These are phyloP conservation scores for Beta macrorhiza DNA, from an alignment of 179 eudicot genomes.

Conservation along the genomic window DNA sequence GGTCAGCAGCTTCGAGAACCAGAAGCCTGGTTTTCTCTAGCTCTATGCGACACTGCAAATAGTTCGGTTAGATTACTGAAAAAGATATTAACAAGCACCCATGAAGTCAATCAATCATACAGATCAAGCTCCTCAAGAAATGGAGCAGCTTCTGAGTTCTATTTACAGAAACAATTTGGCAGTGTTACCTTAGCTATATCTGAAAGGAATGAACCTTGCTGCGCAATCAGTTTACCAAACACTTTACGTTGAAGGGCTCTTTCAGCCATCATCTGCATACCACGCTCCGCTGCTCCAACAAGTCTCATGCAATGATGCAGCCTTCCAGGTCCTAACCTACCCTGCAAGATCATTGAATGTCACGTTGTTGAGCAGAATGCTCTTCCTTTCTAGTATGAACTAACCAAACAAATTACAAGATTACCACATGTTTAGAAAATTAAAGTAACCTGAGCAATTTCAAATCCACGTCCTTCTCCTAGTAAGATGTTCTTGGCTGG, in stretches of 20 bases:
- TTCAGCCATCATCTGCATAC: constrained; percentile 89
- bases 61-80: neutral
- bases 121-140: neutral
- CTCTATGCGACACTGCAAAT: constrained; percentile 82
- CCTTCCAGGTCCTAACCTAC: constrained; percentile 98
- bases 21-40: constrained; percentile 77
- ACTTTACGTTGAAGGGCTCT: constrained; percentile 80
- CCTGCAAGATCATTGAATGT: constrained; percentile 43
- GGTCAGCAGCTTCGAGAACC: constrained; percentile 95
- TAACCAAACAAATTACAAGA: neutral
- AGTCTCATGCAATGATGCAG: constrained; percentile 97
- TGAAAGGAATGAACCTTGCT: constrained; percentile 90
- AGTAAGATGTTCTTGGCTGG: constrained; percentile 80
- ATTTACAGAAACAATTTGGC: neutral
- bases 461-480: constrained; percentile 98
- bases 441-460: constrained; percentile 84
- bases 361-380: neutral
- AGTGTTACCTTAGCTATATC: constrained; percentile 78
- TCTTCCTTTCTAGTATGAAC: no score
- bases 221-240: constrained; percentile 82
- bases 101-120: neutral
- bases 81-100: neutral
- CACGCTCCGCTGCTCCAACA: constrained; percentile 95
- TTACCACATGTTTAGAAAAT: neutral
- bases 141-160: neutral